Evolutionary conservation across 2,329 filamentous ascomycete species (phyloP), one percentile per base, ranked within the genome.

Genomic region (Hymenoscyphus salicellus): DNA sequence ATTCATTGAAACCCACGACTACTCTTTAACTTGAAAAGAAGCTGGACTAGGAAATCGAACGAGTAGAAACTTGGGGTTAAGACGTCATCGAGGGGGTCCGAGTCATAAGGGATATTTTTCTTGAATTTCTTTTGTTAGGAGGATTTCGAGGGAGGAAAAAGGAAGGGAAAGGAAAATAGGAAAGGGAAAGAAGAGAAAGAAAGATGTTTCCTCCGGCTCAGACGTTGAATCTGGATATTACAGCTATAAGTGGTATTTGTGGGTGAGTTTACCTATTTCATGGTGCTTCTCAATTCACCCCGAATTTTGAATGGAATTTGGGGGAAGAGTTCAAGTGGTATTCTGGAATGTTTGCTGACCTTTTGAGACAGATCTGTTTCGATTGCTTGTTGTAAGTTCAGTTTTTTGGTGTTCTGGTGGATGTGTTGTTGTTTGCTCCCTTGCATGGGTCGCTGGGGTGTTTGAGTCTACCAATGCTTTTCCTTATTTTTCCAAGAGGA

Each of bases 231-330:
- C 82, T 97, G 71, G 91, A 97, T 77, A 88, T 97, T 66, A 91
- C 95, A 75, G 93, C 93, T 66, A 88, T 97, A 73, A 96, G 92
- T 72, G 94, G 94, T 62, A 97, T 97, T 72, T 93, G 90, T 79
- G 94, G 90, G 89, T 91, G 78, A 72, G 86, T 72, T 61, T 16
- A 10, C 2, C 20, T 5, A 23, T 26, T 11, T 52, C 20, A 52
- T 26, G 23, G 11, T 49, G 3, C 17, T 20, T 17, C 17, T 49
- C 8, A 5, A 10, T 49, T 8, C 7, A 14, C 20, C 17, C 16
- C 20, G 5, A 16, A 6, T 28, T 26, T 49, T 1, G 20, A 16
- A 5, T 23, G 11, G 14, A 11, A 33, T 6, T 38, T 14, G 16
- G n/a, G 23, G 16, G 16, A 23, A 16, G 26, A 11, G 4, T 23